Percentiles rank a stretch among this genome's conserved stretches.
phyloP scores from a whole-genome alignment of 306 rosid genomes.

The Prunus fruticosa region DNA sequence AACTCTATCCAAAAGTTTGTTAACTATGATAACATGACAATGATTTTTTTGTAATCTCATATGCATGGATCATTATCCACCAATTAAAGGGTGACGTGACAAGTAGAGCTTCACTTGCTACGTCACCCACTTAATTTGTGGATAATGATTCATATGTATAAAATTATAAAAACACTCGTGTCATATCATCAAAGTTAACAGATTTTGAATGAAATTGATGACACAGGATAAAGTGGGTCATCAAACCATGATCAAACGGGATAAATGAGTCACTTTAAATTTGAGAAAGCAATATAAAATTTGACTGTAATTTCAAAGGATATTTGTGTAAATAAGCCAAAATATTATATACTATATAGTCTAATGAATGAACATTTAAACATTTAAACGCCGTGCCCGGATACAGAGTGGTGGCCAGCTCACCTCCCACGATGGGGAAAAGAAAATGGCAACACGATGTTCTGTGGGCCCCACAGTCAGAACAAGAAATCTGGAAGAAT shows the following conservation, averaged over 20 bases:
- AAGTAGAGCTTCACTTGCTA: no score
- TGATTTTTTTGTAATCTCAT: no score
- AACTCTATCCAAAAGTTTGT: rapidly evolving
- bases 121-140: rapidly evolving
- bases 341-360: no score
- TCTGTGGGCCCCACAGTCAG: no score
- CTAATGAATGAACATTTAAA: no score
- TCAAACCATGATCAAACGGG: rapidly evolving
- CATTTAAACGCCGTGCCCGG: not conserved
- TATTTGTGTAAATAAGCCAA: no score
- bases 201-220: rapidly evolving
- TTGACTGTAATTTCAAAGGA: rapidly evolving
- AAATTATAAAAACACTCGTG: rapidly evolving
- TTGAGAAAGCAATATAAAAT: rapidly evolving
- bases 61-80: no score
- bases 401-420: not conserved
- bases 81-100: no score
- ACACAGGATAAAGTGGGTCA: rapidly evolving
- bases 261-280: rapidly evolving
- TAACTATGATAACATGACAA: no score
- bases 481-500: no score
- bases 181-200: rapidly evolving
- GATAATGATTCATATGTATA: rapidly evolving
- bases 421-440: not conserved
- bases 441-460: not conserved